Evolutionary conservation across 805 yeast genomes (phyloP).

Genomic region (Lachancea sp.): DNA sequence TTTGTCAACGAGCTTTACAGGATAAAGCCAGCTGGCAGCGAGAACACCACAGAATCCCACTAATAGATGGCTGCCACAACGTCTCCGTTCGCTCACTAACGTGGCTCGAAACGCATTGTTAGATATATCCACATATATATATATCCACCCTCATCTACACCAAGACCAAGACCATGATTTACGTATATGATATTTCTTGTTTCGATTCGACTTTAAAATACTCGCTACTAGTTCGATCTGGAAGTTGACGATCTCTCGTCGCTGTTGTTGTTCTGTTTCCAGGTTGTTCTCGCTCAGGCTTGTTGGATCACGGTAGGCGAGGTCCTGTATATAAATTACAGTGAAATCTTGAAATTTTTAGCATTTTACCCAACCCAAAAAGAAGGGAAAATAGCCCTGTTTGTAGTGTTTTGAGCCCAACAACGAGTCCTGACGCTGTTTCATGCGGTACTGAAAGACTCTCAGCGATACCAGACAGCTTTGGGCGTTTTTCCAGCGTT

Average conservation of each 20-base stretch:
- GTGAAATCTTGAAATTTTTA: not conserved
- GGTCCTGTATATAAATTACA: not conserved
- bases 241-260: too few species aligned
- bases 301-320: not conserved
- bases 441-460: not conserved
- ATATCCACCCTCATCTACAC: too few species aligned
- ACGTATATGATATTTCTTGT: too few species aligned
- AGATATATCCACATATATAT: too few species aligned
- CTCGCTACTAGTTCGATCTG: too few species aligned
- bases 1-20: slow-evolving; percentile 80
- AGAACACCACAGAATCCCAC: not conserved
- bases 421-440: not conserved
- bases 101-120: too few species aligned
- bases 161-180: too few species aligned
- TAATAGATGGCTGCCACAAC: too few species aligned
- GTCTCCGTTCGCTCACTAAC: too few species aligned
- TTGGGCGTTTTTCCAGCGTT: not conserved
- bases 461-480: not conserved
- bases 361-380: not conserved
- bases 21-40: slow-evolving; percentile 18
- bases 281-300: too few species aligned
- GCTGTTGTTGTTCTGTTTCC: too few species aligned
- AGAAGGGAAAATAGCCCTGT: not conserved
- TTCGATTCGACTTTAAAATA: too few species aligned
- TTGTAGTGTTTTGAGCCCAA: not conserved